These are phyloP conservation scores for Staphylotrichum tortipilum DNA, from an alignment of 495 filamentous ascomycete species.

Conservation along the genomic window DNA sequence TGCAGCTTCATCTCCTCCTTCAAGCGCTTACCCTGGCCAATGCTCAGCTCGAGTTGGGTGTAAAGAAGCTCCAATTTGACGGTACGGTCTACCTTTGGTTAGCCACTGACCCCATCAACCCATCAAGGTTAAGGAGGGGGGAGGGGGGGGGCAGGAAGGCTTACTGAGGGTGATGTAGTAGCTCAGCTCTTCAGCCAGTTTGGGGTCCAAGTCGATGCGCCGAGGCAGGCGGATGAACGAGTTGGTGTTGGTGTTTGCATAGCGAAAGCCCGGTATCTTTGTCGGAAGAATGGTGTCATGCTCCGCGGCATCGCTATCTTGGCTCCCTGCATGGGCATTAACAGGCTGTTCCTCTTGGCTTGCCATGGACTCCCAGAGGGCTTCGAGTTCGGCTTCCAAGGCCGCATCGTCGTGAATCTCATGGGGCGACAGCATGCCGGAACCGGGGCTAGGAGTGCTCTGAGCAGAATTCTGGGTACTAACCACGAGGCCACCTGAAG, in stretches of 20 bases:
- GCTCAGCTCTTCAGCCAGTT: neutral
- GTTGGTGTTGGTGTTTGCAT: conserved; percentile 2
- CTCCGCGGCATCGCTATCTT: neutral
- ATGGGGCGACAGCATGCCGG: neutral
- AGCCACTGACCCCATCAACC: neutral
- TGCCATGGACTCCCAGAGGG: conserved; percentile 4
- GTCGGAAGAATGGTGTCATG: neutral
- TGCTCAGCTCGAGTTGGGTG: conserved; percentile 6
- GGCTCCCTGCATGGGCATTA: conserved; percentile 16
- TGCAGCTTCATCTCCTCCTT: conserved; percentile 1
- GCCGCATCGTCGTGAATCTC: neutral
- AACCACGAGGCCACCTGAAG: conserved; percentile 24
- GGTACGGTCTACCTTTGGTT: conserved; percentile 8
- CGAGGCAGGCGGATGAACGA: conserved; percentile 2
- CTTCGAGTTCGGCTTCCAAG: conserved; percentile 7
- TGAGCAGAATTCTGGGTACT: conserved; percentile 18
- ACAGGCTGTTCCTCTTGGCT: conserved; percentile 9
- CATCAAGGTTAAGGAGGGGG: neutral
- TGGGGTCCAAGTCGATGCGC: conserved; percentile 6
- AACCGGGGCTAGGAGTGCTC: neutral
- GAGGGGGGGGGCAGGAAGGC: neutral
- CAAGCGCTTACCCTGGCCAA: conserved; percentile 5
- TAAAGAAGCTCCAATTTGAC: conserved; percentile 7
- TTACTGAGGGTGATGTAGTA: conserved; percentile 15
- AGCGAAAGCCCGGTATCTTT: conserved; percentile 15